phyloP scores from a whole-genome alignment of 495 filamentous ascomycete species.

The Penicillium angulare region DNA sequence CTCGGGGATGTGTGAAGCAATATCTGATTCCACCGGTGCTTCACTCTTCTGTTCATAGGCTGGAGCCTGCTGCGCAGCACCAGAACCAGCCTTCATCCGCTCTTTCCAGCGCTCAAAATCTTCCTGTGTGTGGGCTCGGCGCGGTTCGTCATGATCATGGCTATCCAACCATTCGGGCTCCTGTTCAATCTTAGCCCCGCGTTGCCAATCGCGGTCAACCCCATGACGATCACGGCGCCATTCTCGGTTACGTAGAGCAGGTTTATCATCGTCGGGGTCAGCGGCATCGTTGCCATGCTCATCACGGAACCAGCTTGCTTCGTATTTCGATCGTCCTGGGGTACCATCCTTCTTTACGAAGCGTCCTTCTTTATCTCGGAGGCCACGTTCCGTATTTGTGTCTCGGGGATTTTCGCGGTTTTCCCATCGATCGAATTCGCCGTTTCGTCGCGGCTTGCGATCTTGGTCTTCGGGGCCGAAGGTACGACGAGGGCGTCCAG shows the following conservation, averaged over 20 bases:
- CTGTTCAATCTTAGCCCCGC: conserved; percentile 57
- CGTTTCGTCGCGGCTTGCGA: conserved; percentile 52
- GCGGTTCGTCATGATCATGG: conserved; percentile 64
- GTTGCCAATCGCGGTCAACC: conserved; percentile 62
- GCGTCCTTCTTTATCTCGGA: conserved; percentile 45
- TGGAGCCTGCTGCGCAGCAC: conserved; percentile 21
- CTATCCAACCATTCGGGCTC: conserved; percentile 88
- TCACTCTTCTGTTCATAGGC: conserved; percentile 50
- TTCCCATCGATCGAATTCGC: conserved; percentile 63
- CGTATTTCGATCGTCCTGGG: conserved; percentile 47
- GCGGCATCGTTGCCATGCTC: conserved; percentile 50
- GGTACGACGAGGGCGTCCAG: conserved; percentile 51
- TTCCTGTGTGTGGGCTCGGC: conserved; percentile 72
- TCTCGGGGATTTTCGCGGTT: conserved; percentile 41
- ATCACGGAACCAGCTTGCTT: conserved; percentile 58
- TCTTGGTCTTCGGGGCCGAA: conserved; percentile 56
- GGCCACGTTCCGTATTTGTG: conserved; percentile 45
- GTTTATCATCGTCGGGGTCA: conserved; percentile 56
- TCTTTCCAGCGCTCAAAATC: conserved; percentile 97
- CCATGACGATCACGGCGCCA: conserved; percentile 61
- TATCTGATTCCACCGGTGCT: conserved; percentile 25
- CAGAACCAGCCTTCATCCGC: conserved; percentile 70
- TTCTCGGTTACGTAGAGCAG: conserved; percentile 57
- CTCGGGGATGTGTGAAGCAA: conserved; percentile 30
- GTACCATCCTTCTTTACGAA: conserved; percentile 48